Conservation (phyloP, 1,284 basidiomycete species). For the Pulveroboletus sp. region DNA sequence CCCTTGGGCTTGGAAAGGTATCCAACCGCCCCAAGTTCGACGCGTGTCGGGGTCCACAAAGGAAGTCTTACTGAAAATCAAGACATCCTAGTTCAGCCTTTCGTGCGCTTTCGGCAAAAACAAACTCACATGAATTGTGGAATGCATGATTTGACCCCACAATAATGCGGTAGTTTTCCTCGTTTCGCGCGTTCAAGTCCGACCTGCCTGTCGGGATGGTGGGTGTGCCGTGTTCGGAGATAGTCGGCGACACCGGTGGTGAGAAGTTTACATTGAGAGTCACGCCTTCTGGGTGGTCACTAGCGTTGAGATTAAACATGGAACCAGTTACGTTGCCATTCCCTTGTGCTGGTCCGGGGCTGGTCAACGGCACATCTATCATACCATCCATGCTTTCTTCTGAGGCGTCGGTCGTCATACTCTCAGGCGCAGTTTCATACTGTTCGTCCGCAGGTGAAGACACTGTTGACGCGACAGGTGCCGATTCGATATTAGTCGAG, state of each 20-base stretch:
- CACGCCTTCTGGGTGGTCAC: neutral
- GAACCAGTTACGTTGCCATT: neutral
- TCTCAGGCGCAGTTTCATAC: slow-evolving; percentile 32
- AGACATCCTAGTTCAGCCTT: slow-evolving; percentile 1
- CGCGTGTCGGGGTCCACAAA: slow-evolving; percentile 64
- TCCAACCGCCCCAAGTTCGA: slow-evolving; percentile 70
- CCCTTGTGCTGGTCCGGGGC: slow-evolving; percentile 11
- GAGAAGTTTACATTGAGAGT: neutral
- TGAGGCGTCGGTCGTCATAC: slow-evolving; percentile 21
- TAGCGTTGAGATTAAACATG: neutral
- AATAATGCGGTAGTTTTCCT: slow-evolving; percentile 60
- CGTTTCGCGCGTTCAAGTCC: slow-evolving; percentile 50
- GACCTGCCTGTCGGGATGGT: slow-evolving; percentile 48
- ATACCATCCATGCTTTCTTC: slow-evolving; percentile 14
- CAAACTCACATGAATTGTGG: slow-evolving; percentile 61
- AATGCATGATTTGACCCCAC: slow-evolving; percentile 56
- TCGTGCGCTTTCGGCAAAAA: neutral
- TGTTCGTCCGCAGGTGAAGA: slow-evolving; percentile 30
- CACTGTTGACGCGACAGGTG: slow-evolving; percentile 6
- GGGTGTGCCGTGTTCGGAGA: slow-evolving; percentile 40
- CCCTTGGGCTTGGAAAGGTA: slow-evolving; percentile 66
- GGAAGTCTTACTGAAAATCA: slow-evolving; percentile 59
- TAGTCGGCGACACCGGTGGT: slow-evolving; percentile 30
- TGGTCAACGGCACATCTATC: slow-evolving; percentile 23
- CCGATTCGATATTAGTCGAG: neutral